Evolutionary conservation across 2,329 filamentous ascomycete species (phyloP).

Genomic region (Arachnomyces sp.): DNA sequence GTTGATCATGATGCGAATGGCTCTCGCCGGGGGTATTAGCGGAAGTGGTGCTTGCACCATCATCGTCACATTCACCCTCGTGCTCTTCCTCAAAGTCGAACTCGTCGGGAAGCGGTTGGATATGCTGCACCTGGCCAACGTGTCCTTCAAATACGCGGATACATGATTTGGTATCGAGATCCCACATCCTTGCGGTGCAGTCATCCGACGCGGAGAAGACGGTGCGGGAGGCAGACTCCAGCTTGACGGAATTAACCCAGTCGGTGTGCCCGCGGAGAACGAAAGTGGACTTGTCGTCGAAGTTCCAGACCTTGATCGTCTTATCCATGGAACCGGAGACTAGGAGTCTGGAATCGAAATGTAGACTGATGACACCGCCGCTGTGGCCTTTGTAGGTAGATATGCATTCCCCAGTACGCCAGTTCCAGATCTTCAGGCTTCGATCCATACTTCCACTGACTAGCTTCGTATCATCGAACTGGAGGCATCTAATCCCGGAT

Average conservation of each 20-base stretch:
- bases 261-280: constrained; percentile 76
- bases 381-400: constrained; percentile 71
- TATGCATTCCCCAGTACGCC: constrained; percentile 80
- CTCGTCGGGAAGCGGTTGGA: constrained; percentile 72
- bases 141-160: constrained; percentile 76
- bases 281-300: constrained; percentile 72
- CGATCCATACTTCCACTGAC: constrained; percentile 84
- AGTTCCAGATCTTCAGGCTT: constrained; percentile 92
- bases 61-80: constrained; percentile 40
- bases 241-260: constrained; percentile 93
- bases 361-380: constrained; percentile 74
- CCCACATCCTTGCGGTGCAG: constrained; percentile 84
- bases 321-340: constrained; percentile 85
- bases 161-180: constrained; percentile 73
- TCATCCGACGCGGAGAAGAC: constrained; percentile 92
- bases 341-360: constrained; percentile 76
- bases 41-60: constrained; percentile 18
- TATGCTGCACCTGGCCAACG: constrained; percentile 90
- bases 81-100: constrained; percentile 74
- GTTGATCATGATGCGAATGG: constrained; percentile 16
- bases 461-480: constrained; percentile 86
- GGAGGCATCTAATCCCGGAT: constrained; percentile 74
- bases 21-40: constrained; percentile 1
- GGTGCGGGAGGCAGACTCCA: constrained; percentile 73
- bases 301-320: constrained; percentile 88